Percentiles rank a stretch among this genome's conserved stretches.
Evolutionary conservation across 768 basidiomycete genomes (phyloP).

Genomic region (Russula sp.): DNA sequence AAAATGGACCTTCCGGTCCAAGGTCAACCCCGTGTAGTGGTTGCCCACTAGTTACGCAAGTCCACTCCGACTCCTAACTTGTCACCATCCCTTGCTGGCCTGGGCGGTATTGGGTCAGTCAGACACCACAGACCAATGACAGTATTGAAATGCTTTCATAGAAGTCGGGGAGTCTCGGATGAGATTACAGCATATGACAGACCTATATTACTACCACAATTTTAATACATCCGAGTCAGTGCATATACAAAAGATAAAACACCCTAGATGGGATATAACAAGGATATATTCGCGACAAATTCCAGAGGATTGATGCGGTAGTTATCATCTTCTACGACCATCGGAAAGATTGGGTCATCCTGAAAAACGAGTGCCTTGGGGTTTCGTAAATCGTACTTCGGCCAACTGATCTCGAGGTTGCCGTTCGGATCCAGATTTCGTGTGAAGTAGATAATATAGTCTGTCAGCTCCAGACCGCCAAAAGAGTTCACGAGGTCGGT

Average conservation of each 20-base stretch:
- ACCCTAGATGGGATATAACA: slow-evolving; percentile 21
- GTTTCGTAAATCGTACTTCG: slow-evolving; percentile 7
- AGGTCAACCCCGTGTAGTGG: no score
- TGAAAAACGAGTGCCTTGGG: slow-evolving; percentile 16
- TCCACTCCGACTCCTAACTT: no score
- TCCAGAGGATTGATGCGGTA: slow-evolving; percentile 17
- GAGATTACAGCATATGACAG: background rate
- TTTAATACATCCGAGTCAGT: background rate
- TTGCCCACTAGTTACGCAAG: no score
- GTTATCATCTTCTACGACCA: slow-evolving; percentile 8
- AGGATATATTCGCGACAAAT: slow-evolving; percentile 18
- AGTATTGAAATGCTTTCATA: background rate
- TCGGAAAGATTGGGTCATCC: slow-evolving; percentile 8
- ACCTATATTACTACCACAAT: background rate
- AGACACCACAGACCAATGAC: background rate
- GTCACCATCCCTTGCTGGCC: no score
- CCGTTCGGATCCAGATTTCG: slow-evolving; percentile 19
- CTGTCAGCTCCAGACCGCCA: slow-evolving; percentile 1
- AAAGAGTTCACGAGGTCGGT: slow-evolving; percentile 21
- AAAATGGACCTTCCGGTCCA: background rate
- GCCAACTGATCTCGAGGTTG: slow-evolving; percentile 4
- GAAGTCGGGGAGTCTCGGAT: background rate
- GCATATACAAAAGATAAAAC: background rate
- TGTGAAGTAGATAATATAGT: slow-evolving; percentile 21
- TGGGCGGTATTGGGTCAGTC: background rate